Conservation (phyloP, 768 basidiomycete genomes). For the Cyclocybe cylindracea region DNA sequence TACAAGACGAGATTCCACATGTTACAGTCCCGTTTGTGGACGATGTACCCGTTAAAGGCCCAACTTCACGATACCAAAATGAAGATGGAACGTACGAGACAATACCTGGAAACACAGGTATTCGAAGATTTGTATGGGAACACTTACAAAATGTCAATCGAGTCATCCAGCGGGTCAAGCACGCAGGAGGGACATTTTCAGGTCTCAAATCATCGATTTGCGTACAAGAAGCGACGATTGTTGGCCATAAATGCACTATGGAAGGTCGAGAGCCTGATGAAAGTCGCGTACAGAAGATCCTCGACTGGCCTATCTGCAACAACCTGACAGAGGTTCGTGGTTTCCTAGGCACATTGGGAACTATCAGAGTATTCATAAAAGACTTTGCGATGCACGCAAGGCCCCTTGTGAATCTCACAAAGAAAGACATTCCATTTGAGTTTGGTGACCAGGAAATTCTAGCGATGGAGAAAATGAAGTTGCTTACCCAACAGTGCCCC, state of each 20-base stretch:
- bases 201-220: constrained; percentile 26
- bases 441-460: constrained; percentile 23
- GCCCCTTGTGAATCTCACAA: constrained; percentile 24
- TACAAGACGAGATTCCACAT: constrained; percentile 30
- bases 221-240: constrained; percentile 4
- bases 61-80: constrained; percentile 20
- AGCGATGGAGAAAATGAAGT: constrained; percentile 15
- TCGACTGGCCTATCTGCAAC: constrained; percentile 26
- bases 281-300: constrained; percentile 23
- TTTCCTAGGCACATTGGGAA: constrained; percentile 29
- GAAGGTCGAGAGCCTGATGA: constrained; percentile 29
- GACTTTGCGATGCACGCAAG: constrained; percentile 18
- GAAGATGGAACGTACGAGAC: constrained; percentile 16
- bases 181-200: constrained; percentile 31
- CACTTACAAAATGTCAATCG: too few relatives aligned
- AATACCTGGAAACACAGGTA: constrained; percentile 20
- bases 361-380: constrained; percentile 27
- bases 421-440: constrained; percentile 25
- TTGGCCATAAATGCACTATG: constrained; percentile 32
- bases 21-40: constrained; percentile 11
- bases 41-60: constrained; percentile 20
- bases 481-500: not conserved
- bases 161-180: too few relatives aligned
- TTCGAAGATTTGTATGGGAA: too few relatives aligned
- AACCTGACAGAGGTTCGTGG: constrained; percentile 19